Conservation (phyloP, 2,329 filamentous ascomycete species). For the Macroventuria anomochaeta region DNA sequence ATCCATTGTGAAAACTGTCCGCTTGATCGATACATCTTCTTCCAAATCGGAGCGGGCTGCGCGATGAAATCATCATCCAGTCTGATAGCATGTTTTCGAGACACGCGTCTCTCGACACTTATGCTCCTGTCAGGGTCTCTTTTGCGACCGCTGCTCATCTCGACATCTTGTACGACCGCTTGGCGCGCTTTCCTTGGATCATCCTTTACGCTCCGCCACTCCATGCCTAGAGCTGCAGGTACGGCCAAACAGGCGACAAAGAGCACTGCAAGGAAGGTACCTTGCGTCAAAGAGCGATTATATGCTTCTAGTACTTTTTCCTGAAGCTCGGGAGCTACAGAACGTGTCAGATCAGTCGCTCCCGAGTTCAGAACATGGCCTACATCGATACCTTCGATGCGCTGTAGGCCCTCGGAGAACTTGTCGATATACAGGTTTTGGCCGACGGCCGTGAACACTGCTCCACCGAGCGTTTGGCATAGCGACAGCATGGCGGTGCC, state of each 20-base stretch:
- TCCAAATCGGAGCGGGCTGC: constrained; percentile 23
- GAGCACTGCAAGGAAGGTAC: constrained; percentile 64
- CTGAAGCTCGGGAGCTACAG: constrained; percentile 24
- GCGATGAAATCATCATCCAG: not conserved
- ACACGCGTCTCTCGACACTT: not conserved
- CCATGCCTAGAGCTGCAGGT: constrained; percentile 62
- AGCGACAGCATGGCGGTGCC: constrained; percentile 56
- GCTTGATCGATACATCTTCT: constrained; percentile 29
- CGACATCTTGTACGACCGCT: constrained; percentile 1
- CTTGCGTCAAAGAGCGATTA: constrained; percentile 38
- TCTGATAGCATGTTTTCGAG: not conserved
- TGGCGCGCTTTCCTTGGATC: constrained; percentile 1
- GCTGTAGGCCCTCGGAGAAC: constrained; percentile 47
- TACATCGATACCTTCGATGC: constrained; percentile 49
- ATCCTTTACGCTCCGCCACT: constrained; percentile 71
- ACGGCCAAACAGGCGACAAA: constrained; percentile 62
- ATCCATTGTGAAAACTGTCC: constrained; percentile 34
- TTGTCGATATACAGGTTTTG: constrained; percentile 56
- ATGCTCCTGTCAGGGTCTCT: not conserved
- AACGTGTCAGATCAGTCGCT: constrained; percentile 63
- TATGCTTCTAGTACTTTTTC: constrained; percentile 35
- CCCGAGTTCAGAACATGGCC: constrained; percentile 52
- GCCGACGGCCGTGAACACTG: constrained; percentile 54
- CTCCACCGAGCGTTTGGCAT: constrained; percentile 54
- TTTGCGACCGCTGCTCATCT: not conserved